A percentile compares a stretch with the other conserved stretches of the same genome.
phyloP scores from a whole-genome alignment of 257 asterid species.

The Orobanche coerulescens region DNA sequence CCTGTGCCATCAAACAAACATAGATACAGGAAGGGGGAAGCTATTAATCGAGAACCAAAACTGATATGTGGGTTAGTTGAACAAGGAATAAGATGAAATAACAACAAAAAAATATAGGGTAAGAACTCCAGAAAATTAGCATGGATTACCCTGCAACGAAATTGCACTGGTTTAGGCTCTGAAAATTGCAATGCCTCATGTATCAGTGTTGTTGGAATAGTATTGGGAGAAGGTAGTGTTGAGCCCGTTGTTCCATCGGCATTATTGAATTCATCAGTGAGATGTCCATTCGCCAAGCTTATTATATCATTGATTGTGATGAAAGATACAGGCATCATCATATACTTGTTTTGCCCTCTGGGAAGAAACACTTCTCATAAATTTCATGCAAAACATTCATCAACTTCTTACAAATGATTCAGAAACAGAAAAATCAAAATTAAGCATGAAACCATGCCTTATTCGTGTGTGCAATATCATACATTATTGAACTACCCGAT shows the following conservation, averaged over 20 bases:
- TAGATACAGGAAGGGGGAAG: constrained; percentile 3
- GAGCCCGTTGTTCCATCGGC: constrained; percentile 25
- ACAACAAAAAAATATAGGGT: not conserved
- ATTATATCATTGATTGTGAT: constrained; percentile 46
- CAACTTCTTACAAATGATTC: not conserved
- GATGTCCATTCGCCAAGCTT: constrained; percentile 27
- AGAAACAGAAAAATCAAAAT: not conserved
- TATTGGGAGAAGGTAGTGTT: constrained; percentile 22
- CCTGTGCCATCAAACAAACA: constrained; percentile 35
- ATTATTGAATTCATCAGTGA: constrained; percentile 25
- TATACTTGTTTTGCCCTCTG: constrained; percentile 54
- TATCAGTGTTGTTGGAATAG: constrained; percentile 39
- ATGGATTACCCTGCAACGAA: constrained; percentile 67
- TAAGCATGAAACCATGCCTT: too few relatives aligned
- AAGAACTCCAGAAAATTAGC: not conserved
- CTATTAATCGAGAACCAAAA: not conserved
- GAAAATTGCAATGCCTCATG: constrained; percentile 38
- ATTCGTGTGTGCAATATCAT: too few relatives aligned
- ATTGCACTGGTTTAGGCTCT: constrained; percentile 40
- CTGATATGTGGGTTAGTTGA: not conserved
- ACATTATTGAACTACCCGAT: too few relatives aligned
- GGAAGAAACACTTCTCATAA: constrained; percentile 3
- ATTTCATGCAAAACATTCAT: constrained; percentile 14
- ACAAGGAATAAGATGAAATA: not conserved
- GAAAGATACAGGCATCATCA: constrained; percentile 65